Evolutionary conservation across 1,284 basidiomycete genomes (phyloP), one percentile per base, ranked within the genome.

Genomic region (Rhodotorula sp.): DNA sequence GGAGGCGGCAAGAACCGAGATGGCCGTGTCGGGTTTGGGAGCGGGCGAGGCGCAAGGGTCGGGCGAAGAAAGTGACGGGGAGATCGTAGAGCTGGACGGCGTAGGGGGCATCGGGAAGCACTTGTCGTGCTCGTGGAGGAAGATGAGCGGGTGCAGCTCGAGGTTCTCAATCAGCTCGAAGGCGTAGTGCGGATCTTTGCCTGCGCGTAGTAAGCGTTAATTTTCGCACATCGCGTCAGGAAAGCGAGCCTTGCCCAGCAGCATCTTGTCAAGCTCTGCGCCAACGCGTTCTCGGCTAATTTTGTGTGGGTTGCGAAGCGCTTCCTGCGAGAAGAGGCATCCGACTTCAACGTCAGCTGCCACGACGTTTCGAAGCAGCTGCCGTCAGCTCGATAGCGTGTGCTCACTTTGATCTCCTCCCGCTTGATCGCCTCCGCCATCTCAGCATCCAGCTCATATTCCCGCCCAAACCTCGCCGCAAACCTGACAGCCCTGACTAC

Each of bases 401-500:
- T 22, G 74, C 80, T 65, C 70, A 89, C 91, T 82, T 91, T 87
- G 56, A 96, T 90, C 61, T 83, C 82, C 37, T 83, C 81, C 74
- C 91, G 86, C 71, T 82, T 83, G 26, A 88, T 88, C 13, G 91
- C 88, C 8, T 85, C 83, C 62, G 83, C 81, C 34, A 96, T 84
- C 63, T 90, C 89, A 0, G 84, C 80, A n/a, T 90, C 89, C 66
- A 99, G 84, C 22, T 84, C 81, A 77, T 95, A 96, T 51, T 71
- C 59, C 58, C 65, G 59, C 16, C 89, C 88, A 78, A 94, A 93
- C 40, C 96, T 85, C 76, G 90, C 92, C 0, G 94, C 89, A 79
- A 99, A 99, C 64, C 96, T 85, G 24, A 99, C 83, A 74, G 92
- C 94, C 47, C 96, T 87, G 46, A 99, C 82, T 18, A 99, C 87